A percentile compares a stretch with the other conserved stretches of the same genome.
phyloP scores from a whole-genome alignment of 169 alveolate species.

The Perkinsus chesapeaki region DNA sequence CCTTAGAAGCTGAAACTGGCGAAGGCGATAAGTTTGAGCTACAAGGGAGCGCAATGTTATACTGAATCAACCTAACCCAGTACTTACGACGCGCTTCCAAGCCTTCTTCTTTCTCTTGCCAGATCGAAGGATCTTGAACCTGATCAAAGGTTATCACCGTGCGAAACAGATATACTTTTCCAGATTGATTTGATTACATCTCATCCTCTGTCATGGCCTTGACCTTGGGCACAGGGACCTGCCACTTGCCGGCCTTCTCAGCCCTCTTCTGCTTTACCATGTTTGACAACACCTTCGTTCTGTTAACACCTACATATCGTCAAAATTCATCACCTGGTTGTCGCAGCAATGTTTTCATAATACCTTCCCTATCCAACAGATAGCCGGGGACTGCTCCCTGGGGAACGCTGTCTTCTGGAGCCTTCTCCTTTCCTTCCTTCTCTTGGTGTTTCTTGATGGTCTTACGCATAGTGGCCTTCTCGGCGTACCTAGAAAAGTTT shows the following conservation, averaged over 20 bases:
- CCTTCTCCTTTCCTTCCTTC: slow-evolving; percentile 78
- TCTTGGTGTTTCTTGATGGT: slow-evolving; percentile 78
- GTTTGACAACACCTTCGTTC: slow-evolving; percentile 74
- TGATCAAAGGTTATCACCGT: slow-evolving; percentile 79
- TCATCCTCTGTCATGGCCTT: slow-evolving; percentile 82
- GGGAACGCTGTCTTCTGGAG: slow-evolving; percentile 55
- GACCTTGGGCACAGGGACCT: slow-evolving; percentile 95
- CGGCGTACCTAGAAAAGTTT: background rate
- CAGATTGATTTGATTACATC: slow-evolving; percentile 45
- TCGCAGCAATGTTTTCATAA: slow-evolving; percentile 68
- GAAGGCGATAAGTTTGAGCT: background rate
- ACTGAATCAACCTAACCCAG: background rate
- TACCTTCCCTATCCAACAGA: slow-evolving; percentile 94
- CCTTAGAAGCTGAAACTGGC: no score
- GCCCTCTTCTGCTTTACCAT: slow-evolving; percentile 97
- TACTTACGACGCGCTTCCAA: slow-evolving; percentile 87
- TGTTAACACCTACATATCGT: background rate
- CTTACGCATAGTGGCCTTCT: background rate
- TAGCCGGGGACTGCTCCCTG: slow-evolving; percentile 99
- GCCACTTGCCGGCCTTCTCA: slow-evolving; percentile 99
- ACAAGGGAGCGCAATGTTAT: background rate
- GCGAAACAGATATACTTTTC: slow-evolving; percentile 35
- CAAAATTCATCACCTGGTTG: background rate
- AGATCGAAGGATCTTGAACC: slow-evolving; percentile 83
- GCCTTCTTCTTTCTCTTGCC: slow-evolving; percentile 92